These are phyloP conservation scores for Talinum fruticosum DNA, from an alignment of 148 eudicot species.

Conservation along the genomic window DNA sequence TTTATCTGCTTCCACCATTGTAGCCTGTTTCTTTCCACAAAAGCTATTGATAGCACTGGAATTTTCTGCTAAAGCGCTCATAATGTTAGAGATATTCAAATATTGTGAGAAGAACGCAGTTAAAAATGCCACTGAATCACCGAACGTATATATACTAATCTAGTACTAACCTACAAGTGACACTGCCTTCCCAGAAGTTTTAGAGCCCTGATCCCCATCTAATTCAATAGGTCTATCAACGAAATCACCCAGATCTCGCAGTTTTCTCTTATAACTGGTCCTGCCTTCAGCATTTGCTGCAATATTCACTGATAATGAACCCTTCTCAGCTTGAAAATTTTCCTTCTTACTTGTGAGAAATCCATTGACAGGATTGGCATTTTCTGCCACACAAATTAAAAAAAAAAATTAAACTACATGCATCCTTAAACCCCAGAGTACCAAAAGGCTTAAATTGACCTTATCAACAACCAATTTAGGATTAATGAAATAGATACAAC, in stretches of 20 bases:
- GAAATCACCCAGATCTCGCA: slow-evolving; percentile 16
- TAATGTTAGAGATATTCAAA: background rate
- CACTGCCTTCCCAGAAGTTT: background rate
- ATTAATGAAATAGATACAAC: background rate
- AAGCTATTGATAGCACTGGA: slow-evolving; percentile 11
- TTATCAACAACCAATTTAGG: background rate
- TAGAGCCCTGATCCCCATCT: too few relatives aligned
- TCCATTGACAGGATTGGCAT: background rate
- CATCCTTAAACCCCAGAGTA: background rate
- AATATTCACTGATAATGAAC: slow-evolving; percentile 3
- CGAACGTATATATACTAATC: too few relatives aligned
- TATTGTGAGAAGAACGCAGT: background rate
- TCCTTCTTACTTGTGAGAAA: slow-evolving; percentile 13
- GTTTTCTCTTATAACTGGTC: slow-evolving; percentile 18
- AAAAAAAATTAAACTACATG: background rate
- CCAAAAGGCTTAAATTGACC: background rate
- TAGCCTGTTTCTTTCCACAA: background rate
- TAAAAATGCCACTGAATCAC: background rate
- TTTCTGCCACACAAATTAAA: slow-evolving; percentile 16
- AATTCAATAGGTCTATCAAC: slow-evolving; percentile 16
- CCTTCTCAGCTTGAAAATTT: slow-evolving; percentile 4
- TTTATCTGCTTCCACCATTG: slow-evolving; percentile 7
- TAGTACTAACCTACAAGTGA: slow-evolving; percentile 18
- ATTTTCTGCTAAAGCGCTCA: slow-evolving; percentile 3
- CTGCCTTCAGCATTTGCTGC: slow-evolving; percentile 18